These are phyloP conservation scores for Zoysia pacifica DNA, from an alignment of 176 grass and related monocot species.

Conservation along the genomic window DNA sequence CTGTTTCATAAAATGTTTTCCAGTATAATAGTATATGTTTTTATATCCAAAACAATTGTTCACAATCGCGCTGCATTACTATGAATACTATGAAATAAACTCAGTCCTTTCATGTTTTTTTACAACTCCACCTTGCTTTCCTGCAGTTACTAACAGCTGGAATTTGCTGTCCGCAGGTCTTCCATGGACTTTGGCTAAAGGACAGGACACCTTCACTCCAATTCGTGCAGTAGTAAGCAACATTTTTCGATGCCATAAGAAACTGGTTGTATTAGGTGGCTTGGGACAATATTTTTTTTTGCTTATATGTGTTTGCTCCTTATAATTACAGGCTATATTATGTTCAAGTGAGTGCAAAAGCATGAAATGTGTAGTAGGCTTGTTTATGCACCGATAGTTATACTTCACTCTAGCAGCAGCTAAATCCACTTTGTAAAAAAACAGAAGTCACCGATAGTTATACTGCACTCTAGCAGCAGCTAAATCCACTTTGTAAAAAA, in stretches of 20 bases:
- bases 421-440: neutral
- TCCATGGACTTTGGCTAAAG: slow-evolving; percentile 96
- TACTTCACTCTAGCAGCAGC: neutral
- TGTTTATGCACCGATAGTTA: neutral
- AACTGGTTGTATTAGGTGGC: neutral
- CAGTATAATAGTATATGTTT: neutral
- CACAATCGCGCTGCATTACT: neutral
- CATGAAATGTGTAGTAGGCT: neutral
- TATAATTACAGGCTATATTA: neutral
- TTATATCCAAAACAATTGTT: slow-evolving; percentile 5
- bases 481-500: neutral
- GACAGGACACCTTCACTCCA: slow-evolving; percentile 95
- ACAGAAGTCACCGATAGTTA: neutral
- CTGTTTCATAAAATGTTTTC: slow-evolving; percentile 12
- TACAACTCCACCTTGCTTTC: neutral
- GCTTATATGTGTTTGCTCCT: neutral
- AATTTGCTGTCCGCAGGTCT: slow-evolving; percentile 76
- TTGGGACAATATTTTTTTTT: neutral
- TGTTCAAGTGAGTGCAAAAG: neutral
- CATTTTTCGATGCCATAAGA: neutral
- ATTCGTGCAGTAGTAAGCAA: slow-evolving; percentile 89
- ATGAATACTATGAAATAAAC: slow-evolving; percentile 2
- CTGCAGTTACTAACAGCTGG: slow-evolving; percentile 20
- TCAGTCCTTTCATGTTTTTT: neutral
- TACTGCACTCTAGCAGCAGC: neutral